Percentiles rank a stretch among this genome's conserved stretches.
These are phyloP conservation scores for Trichophyton benhamiae DNA, from an alignment of 2,329 filamentous ascomycete genomes.

Conservation along the genomic window DNA sequence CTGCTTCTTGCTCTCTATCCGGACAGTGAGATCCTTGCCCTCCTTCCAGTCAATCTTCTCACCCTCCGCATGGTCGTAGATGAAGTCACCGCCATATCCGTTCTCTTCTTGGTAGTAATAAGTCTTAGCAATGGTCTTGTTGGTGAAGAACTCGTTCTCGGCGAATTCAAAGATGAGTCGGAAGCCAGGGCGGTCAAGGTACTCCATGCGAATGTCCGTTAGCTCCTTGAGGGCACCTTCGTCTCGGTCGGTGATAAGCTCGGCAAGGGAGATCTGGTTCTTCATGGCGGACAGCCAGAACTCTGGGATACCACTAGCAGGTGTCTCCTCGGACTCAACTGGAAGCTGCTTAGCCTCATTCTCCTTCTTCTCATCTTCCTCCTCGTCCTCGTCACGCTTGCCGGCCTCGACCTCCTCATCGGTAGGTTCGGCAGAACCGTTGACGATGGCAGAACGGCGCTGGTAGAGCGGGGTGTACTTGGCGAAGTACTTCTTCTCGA, in stretches of 20 bases:
- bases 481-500: slow-evolving; percentile 99
- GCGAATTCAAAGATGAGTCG: slow-evolving; percentile 94
- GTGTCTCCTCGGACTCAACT: slow-evolving; percentile 30
- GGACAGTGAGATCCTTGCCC: slow-evolving; percentile 84
- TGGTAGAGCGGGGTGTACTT: slow-evolving; percentile 97
- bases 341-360: slow-evolving; percentile 40
- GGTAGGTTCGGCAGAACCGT: slow-evolving; percentile 72
- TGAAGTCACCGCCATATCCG: slow-evolving; percentile 96
- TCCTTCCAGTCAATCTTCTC: slow-evolving; percentile 97
- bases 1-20: slow-evolving; percentile 98
- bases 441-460: slow-evolving; percentile 86
- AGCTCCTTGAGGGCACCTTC: slow-evolving; percentile 85
- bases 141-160: slow-evolving; percentile 92
- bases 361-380: slow-evolving; percentile 43
- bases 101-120: slow-evolving; percentile 99
- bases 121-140: slow-evolving; percentile 94
- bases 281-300: slow-evolving; percentile 99
- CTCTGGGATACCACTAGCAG: slow-evolving; percentile 76
- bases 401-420: slow-evolving; percentile 78
- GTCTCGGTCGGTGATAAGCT: slow-evolving; percentile 97
- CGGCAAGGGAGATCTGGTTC: slow-evolving; percentile 91
- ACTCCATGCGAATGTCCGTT: slow-evolving; percentile 95
- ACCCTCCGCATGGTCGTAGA: slow-evolving; percentile 97
- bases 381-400: slow-evolving; percentile 62
- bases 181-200: slow-evolving; percentile 96